Conservation (phyloP, 441 rosid genomes). For the Erysimum cheiri region DNA sequence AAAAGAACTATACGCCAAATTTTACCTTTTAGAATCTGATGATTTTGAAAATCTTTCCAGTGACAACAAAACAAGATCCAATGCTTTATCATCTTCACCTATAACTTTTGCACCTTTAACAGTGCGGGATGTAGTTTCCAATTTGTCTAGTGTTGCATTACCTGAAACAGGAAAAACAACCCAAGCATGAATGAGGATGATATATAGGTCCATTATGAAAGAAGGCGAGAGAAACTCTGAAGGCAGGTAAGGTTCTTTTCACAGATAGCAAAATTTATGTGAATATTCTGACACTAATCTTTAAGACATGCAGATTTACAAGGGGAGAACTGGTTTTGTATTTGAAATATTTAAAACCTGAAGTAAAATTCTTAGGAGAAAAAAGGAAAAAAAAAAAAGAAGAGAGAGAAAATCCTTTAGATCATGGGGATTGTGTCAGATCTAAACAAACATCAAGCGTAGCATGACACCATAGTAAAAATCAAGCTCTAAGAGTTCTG, state of each 20-base stretch:
- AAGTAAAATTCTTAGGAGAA: constrained; percentile 7
- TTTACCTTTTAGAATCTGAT: constrained; percentile 65
- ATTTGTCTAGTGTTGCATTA: constrained; percentile 63
- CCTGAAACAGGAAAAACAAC: constrained; percentile 55
- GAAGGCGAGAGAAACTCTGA: background rate
- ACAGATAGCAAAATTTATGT: constrained; percentile 16
- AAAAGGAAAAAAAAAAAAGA: background rate
- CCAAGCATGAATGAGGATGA: constrained; percentile 5
- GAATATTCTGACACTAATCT: constrained; percentile 19
- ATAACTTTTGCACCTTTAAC: constrained; percentile 88
- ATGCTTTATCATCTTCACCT: constrained; percentile 78
- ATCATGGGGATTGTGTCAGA: constrained; percentile 19
- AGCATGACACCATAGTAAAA: background rate
- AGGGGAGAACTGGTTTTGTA: constrained; percentile 1
- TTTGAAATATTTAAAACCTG: constrained; percentile 16
- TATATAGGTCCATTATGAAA: constrained; percentile 14
- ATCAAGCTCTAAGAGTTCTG: background rate
- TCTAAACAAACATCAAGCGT: constrained; percentile 19
- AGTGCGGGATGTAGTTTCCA: constrained; percentile 85
- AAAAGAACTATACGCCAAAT: constrained; percentile 10
- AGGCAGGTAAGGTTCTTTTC: constrained; percentile 23
- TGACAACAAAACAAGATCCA: constrained; percentile 66
- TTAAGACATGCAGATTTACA: constrained; percentile 19
- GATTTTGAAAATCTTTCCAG: constrained; percentile 80
- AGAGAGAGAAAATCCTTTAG: background rate